These are phyloP conservation scores for Kwoniella dendrophila DNA, from an alignment of 768 basidiomycete genomes.

Conservation along the genomic window DNA sequence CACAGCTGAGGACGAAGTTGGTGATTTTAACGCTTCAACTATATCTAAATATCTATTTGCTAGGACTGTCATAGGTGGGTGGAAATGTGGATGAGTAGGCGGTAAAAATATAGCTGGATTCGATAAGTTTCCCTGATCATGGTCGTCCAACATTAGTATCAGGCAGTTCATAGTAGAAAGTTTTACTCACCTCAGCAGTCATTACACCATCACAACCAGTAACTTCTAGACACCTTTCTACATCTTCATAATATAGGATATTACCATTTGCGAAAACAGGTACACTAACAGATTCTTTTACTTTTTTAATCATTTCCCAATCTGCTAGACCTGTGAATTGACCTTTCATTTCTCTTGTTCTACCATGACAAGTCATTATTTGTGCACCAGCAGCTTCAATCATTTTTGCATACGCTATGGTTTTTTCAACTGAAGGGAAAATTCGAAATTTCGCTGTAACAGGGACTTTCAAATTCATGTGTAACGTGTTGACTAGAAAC, in stretches of 20 bases:
- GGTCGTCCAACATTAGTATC: neutral
- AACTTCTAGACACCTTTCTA: constrained; percentile 72
- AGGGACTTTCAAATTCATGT: constrained; percentile 80
- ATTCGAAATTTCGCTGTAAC: constrained; percentile 96
- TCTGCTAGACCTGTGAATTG: constrained; percentile 81
- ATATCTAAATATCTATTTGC: constrained; percentile 86
- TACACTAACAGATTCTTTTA: constrained; percentile 80
- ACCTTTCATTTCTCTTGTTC: constrained; percentile 87
- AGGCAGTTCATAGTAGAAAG: neutral
- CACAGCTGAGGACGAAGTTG: constrained; percentile 72
- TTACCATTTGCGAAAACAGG: constrained; percentile 98
- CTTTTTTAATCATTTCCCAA: constrained; percentile 84
- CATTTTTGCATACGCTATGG: constrained; percentile 93
- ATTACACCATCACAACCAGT: constrained; percentile 93
- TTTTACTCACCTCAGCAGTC: constrained; percentile 67
- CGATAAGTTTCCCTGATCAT: constrained; percentile 77
- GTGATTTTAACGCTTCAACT: constrained; percentile 69
- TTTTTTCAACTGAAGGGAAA: constrained; percentile 80
- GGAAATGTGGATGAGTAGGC: constrained; percentile 39
- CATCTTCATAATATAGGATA: constrained; percentile 82
- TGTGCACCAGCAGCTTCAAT: constrained; percentile 93
- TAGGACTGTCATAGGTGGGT: constrained; percentile 60
- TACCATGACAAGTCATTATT: constrained; percentile 90
- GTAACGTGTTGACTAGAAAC: constrained; percentile 77
- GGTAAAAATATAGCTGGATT: constrained; percentile 75